Evolutionary conservation across 257 asterid species (phyloP).

Genomic region (Scutellaria galericulata): DNA sequence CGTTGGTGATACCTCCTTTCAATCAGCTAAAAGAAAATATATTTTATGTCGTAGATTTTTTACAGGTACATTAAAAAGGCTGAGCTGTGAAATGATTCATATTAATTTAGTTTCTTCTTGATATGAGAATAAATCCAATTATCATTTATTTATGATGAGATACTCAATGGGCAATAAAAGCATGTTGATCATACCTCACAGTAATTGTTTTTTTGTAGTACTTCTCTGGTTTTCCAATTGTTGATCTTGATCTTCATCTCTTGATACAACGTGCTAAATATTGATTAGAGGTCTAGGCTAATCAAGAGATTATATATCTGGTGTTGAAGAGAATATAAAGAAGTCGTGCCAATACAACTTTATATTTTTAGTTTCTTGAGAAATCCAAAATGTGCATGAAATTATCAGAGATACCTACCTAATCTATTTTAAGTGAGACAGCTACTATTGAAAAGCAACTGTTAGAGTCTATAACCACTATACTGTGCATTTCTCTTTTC

Average conservation of each 20-base stretch:
- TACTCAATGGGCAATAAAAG: conserved; percentile 3
- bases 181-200: conserved; percentile 11
- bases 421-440: neutral
- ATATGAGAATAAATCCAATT: conserved; percentile 19
- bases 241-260: conserved; percentile 21
- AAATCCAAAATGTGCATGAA: neutral
- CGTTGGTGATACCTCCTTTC: conserved; percentile 92
- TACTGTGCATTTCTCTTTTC: conserved; percentile 26
- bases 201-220: neutral
- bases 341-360: neutral
- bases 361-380: neutral
- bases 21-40: conserved; percentile 77
- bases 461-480: conserved; percentile 5
- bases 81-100: conserved; percentile 21
- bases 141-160: conserved; percentile 14
- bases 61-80: conserved; percentile 63
- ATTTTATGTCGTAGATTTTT: conserved; percentile 54
- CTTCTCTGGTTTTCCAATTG: conserved; percentile 17
- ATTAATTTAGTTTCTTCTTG: conserved; percentile 31
- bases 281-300: conserved; percentile 28
- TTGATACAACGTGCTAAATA: conserved; percentile 4
- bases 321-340: conserved; percentile 15
- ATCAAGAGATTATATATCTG: conserved; percentile 12
- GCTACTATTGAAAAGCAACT: conserved; percentile 10
- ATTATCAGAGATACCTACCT: neutral